Evolutionary conservation across 768 basidiomycete genomes (phyloP).

Genomic region (Pleurotus tuber-regium): DNA sequence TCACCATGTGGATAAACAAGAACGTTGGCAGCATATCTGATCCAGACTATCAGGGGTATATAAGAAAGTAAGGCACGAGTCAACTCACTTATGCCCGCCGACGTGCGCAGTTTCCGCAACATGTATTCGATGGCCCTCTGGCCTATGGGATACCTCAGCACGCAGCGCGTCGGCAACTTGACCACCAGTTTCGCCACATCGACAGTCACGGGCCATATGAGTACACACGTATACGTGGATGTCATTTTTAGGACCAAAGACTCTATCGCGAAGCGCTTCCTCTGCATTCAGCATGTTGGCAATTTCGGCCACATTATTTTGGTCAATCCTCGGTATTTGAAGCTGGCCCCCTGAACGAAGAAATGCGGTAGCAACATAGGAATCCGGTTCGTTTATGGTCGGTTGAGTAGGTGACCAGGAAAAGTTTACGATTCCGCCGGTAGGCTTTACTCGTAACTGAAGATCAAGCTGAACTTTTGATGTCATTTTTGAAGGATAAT

Average conservation of each 20-base stretch:
- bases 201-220: constrained; percentile 75
- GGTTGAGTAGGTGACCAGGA: constrained; percentile 39
- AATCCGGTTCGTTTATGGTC: constrained; percentile 1
- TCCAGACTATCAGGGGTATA: background rate
- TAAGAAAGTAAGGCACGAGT: constrained; percentile 9
- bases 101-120: constrained; percentile 75
- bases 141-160: constrained; percentile 45
- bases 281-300: constrained; percentile 34
- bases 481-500: constrained; percentile 44
- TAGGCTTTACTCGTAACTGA: constrained; percentile 38
- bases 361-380: constrained; percentile 50
- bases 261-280: constrained; percentile 12
- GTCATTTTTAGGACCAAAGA: constrained; percentile 19
- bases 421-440: constrained; percentile 61
- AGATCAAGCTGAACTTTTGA: constrained; percentile 52
- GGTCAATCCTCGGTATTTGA: constrained; percentile 45
- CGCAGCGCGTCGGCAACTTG: constrained; percentile 52
- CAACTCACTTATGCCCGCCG: constrained; percentile 81
- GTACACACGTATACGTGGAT: constrained; percentile 71
- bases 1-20: constrained; percentile 70
- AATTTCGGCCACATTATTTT: constrained; percentile 50
- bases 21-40: constrained; percentile 67
- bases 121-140: constrained; percentile 31
- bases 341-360: constrained; percentile 43
- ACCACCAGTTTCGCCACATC: constrained; percentile 68